Conservation (phyloP, 768 basidiomycete genomes). For the Tricholoma sp. region DNA sequence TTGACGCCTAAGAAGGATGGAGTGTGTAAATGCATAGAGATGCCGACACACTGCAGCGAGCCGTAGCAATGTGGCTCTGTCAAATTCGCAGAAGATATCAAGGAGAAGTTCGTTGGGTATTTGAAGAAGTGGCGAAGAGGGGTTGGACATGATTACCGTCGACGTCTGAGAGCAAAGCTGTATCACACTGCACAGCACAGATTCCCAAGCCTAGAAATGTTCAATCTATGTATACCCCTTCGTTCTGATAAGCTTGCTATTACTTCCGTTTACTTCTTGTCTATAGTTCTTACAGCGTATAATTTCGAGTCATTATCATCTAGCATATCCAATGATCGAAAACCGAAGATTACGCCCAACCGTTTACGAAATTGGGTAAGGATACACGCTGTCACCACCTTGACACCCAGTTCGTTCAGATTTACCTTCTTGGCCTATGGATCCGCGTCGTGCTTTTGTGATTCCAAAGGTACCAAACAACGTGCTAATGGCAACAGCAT, state of each 20-base stretch:
- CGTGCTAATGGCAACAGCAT: too few relatives aligned
- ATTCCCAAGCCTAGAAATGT: background rate
- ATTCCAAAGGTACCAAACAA: too few relatives aligned
- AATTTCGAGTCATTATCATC: background rate
- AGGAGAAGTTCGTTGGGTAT: conserved; percentile 10
- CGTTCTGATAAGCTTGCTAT: too few relatives aligned
- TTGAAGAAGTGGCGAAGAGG: background rate
- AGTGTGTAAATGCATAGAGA: background rate
- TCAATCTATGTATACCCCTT: background rate
- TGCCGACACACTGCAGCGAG: background rate
- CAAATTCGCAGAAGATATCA: conserved; percentile 3
- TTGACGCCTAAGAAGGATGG: background rate
- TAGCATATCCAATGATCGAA: too few relatives aligned
- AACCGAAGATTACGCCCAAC: too few relatives aligned
- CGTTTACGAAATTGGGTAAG: too few relatives aligned
- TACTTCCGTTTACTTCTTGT: background rate
- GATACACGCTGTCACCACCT: too few relatives aligned
- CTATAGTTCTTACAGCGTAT: background rate
- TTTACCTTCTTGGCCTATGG: too few relatives aligned
- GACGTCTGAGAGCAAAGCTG: background rate
- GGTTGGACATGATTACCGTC: background rate
- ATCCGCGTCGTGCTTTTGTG: too few relatives aligned
- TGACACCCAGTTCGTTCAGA: too few relatives aligned
- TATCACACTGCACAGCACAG: too few relatives aligned
- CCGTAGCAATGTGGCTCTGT: conserved; percentile 1